Evolutionary conservation across 2,329 filamentous ascomycete genomes (phyloP).

Genomic region (Colletotrichum caudatum): DNA sequence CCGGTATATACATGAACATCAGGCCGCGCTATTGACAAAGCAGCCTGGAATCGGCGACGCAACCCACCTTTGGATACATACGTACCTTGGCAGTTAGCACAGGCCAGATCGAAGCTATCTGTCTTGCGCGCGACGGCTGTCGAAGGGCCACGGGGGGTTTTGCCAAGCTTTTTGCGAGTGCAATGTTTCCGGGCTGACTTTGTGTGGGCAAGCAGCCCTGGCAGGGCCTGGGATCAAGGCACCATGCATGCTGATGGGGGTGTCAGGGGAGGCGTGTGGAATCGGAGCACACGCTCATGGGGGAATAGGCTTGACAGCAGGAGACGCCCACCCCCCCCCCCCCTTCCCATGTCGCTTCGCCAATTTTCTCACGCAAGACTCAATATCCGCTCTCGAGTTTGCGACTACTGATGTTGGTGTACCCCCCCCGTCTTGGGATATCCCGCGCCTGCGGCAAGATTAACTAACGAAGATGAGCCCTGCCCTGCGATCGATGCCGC

Average conservation of each 20-base stretch:
- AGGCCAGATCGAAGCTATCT: neutral
- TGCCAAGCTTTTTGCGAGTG: constrained; percentile 36
- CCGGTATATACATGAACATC: neutral
- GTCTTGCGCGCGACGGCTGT: constrained; percentile 20
- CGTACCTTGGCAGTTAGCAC: neutral
- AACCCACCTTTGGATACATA: neutral
- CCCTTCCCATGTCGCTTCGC: constrained; percentile 13
- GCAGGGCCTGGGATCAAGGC: constrained; percentile 14
- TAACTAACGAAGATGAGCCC: constrained; percentile 33
- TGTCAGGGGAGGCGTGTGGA: constrained; percentile 21
- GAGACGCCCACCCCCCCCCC: neutral
- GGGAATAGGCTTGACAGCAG: constrained; percentile 12
- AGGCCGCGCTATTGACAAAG: neutral
- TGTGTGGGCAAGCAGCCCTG: constrained; percentile 12
- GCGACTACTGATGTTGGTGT: constrained; percentile 22
- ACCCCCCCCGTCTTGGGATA: constrained; percentile 14
- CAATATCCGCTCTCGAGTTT: constrained; percentile 30
- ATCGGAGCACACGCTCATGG: constrained; percentile 38
- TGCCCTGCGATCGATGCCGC: constrained; percentile 17
- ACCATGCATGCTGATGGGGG: constrained; percentile 31
- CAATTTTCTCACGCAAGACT: constrained; percentile 1
- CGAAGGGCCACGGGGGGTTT: constrained; percentile 15
- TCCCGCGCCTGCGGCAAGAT: constrained; percentile 28
- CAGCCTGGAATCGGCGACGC: constrained; percentile 8
- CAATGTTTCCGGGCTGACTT: constrained; percentile 5